Evolutionary conservation across 1,139 yeast genomes (phyloP).

Genomic region (Scheffersomyces segobiensis): DNA sequence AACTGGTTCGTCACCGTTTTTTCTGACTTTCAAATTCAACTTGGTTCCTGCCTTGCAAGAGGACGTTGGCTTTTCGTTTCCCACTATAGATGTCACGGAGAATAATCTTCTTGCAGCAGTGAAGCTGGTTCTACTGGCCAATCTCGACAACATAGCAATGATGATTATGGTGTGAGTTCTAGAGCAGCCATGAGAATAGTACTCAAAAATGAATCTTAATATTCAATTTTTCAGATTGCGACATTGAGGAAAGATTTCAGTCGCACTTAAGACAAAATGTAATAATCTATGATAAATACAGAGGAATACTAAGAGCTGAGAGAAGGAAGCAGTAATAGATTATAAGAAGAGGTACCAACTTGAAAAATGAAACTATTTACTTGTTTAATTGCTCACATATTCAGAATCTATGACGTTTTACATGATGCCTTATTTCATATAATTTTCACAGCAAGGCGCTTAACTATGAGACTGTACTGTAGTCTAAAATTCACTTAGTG

Average conservation of each 20-base stretch:
- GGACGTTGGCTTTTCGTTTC: slow-evolving; percentile 27
- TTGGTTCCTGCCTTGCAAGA: slow-evolving; percentile 75
- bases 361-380: too few relatives aligned
- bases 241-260: not conserved
- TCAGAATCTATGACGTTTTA: too few relatives aligned
- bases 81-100: slow-evolving; percentile 4
- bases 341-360: too few relatives aligned
- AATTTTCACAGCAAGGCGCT: too few relatives aligned
- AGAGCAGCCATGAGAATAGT: not conserved
- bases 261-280: too few relatives aligned
- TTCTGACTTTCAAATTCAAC: slow-evolving; percentile 73
- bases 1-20: slow-evolving; percentile 83
- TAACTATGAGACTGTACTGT: not conserved
- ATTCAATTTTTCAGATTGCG: not conserved
- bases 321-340: too few relatives aligned
- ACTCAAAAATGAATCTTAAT: not conserved
- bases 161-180: not conserved
- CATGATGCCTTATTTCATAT: too few relatives aligned
- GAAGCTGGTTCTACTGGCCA: not conserved
- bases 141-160: not conserved
- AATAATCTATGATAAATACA: too few relatives aligned
- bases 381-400: too few relatives aligned
- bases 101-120: slow-evolving; percentile 8
- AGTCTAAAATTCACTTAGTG: not conserved
- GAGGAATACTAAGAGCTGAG: too few relatives aligned